These are phyloP conservation scores for Ceratobasidium sp. DNA, from an alignment of 1,284 basidiomycete genomes.

Conservation along the genomic window DNA sequence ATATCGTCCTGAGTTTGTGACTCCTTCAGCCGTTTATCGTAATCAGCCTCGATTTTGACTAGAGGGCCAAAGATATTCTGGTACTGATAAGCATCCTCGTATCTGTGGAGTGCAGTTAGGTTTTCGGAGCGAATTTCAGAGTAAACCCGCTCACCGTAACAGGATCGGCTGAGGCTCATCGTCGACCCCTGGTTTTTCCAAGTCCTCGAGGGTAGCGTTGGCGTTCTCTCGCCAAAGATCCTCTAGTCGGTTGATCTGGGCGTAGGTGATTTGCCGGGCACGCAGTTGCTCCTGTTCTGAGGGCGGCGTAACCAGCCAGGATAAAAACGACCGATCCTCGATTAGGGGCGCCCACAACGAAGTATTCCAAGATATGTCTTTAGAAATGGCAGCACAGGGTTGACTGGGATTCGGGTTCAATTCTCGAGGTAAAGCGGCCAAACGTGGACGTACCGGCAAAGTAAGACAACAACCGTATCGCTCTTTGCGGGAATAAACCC, in stretches of 20 bases:
- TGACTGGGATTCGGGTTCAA: constrained; percentile 66
- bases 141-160: constrained; percentile 61
- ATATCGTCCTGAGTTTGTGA: constrained; percentile 98
- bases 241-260: constrained; percentile 96
- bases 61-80: constrained; percentile 99
- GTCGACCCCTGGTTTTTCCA: constrained; percentile 95
- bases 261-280: constrained; percentile 94
- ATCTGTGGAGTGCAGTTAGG: constrained; percentile 56
- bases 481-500: constrained; percentile 99
- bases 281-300: constrained; percentile 94
- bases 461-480: constrained; percentile 97
- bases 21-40: constrained; percentile 97
- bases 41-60: constrained; percentile 99
- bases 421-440: constrained; percentile 21
- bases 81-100: constrained; percentile 99
- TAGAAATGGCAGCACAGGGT: constrained; percentile 96
- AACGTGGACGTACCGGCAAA: constrained; percentile 80
- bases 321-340: constrained; percentile 96
- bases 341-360: constrained; percentile 98
- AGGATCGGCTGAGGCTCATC: constrained; percentile 95
- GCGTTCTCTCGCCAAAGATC: constrained; percentile 99
- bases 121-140: constrained; percentile 1
- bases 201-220: constrained; percentile 92
- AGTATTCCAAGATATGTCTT: constrained; percentile 99
- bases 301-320: constrained; percentile 98